phyloP scores from a whole-genome alignment of 805 yeast genomes.

The Torulaspora maleeae region DNA sequence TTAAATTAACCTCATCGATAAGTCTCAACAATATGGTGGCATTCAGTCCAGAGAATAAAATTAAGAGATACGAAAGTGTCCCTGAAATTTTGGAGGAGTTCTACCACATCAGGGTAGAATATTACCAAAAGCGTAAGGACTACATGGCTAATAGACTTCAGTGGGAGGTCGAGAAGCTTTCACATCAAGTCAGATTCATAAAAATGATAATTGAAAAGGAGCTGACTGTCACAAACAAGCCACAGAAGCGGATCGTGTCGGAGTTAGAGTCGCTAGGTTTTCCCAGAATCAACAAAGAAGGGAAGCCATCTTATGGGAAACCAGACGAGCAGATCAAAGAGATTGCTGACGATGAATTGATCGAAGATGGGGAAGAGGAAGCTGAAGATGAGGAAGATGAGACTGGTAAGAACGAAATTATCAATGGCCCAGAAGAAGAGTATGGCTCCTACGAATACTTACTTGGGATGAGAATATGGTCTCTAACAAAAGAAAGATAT shows the following conservation, averaged over 20 bases:
- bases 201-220: slow-evolving; percentile 79
- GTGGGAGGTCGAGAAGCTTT: slow-evolving; percentile 67
- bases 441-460: slow-evolving; percentile 77
- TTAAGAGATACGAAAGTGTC: slow-evolving; percentile 72
- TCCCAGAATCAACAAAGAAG: slow-evolving; percentile 69
- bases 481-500: slow-evolving; percentile 85
- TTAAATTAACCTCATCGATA: slow-evolving; percentile 66
- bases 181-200: slow-evolving; percentile 85
- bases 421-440: slow-evolving; percentile 46
- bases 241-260: slow-evolving; percentile 56
- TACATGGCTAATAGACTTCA: slow-evolving; percentile 61
- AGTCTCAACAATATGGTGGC: slow-evolving; percentile 89
- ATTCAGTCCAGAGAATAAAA: slow-evolving; percentile 83
- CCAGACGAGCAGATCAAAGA: slow-evolving; percentile 27
- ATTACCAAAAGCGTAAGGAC: slow-evolving; percentile 88
- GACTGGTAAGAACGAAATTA: slow-evolving; percentile 33
- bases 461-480: slow-evolving; percentile 90
- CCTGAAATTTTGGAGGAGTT: slow-evolving; percentile 79
- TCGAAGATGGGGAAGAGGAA: slow-evolving; percentile 33
- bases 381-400: slow-evolving; percentile 38
- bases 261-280: slow-evolving; percentile 63
- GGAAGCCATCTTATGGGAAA: slow-evolving; percentile 53
- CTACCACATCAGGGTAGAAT: slow-evolving; percentile 80
- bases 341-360: slow-evolving; percentile 38
- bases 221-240: slow-evolving; percentile 68